A percentile compares a stretch with the other conserved stretches of the same genome.
Conservation (phyloP, 2,329 filamentous ascomycete genomes). For the Arthrinium puccinioides region DNA sequence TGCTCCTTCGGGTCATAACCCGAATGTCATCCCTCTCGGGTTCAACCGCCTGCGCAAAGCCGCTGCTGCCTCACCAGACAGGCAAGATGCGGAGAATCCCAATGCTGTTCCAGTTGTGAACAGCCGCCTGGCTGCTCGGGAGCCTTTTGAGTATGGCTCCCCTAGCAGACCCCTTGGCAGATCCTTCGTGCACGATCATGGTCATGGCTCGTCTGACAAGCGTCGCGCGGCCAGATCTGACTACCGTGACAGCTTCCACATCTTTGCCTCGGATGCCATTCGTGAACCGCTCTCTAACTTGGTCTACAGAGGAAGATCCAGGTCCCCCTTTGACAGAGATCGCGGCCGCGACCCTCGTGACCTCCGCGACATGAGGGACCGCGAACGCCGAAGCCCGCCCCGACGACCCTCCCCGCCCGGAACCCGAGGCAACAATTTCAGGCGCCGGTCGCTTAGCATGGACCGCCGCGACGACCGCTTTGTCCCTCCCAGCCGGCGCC, state of each 20-base stretch:
- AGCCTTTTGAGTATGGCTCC: not conserved
- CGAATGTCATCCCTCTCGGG: conserved; percentile 18
- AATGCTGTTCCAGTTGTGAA: conserved; percentile 2
- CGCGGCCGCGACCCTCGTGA: conserved; percentile 24
- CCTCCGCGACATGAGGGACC: conserved; percentile 6
- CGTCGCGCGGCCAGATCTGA: no score
- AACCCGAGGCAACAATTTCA: conserved; percentile 36
- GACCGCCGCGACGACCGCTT: conserved; percentile 40
- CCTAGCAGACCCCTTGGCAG: not conserved
- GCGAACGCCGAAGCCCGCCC: conserved; percentile 16
- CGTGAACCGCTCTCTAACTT: conserved; percentile 4
- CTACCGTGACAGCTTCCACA: no score
- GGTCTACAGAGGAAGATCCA: conserved; percentile 40
- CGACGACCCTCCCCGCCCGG: conserved; percentile 30
- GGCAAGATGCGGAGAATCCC: not conserved
- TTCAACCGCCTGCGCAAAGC: no score
- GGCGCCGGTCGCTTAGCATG: conserved; percentile 45
- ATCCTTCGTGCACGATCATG: not conserved
- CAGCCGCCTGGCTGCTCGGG: conserved; percentile 1
- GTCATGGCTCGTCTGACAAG: conserved; percentile 1
- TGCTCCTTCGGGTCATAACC: conserved; percentile 12
- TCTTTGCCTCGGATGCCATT: conserved; percentile 1
- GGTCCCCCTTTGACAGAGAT: conserved; percentile 45
- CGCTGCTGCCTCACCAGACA: not conserved
- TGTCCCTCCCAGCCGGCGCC: conserved; percentile 32